Percentiles rank a stretch among this genome's conserved stretches.
These are phyloP conservation scores for Aspergillus udagawae DNA, from an alignment of 2,329 filamentous ascomycete species.

Conservation along the genomic window DNA sequence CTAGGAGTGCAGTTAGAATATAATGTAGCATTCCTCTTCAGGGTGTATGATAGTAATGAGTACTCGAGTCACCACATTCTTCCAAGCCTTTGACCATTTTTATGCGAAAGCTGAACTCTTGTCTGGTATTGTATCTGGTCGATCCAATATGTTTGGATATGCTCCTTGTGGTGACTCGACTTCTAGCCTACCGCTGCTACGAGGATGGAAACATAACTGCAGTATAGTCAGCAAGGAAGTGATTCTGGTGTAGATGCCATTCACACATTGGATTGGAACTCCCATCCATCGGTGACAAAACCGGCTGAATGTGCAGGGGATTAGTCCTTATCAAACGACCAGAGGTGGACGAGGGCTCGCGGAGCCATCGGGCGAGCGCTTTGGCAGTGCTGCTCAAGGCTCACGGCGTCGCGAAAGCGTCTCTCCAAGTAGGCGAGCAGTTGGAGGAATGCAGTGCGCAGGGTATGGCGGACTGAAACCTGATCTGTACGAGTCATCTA, in stretches of 20 bases:
- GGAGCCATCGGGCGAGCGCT: slow-evolving; percentile 17
- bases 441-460: background rate
- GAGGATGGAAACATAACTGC: background rate
- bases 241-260: slow-evolving; percentile 43
- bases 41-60: too few relatives aligned
- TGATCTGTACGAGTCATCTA: background rate
- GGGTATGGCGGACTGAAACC: background rate
- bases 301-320: slow-evolving; percentile 35
- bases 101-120: too few relatives aligned
- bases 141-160: too few relatives aligned
- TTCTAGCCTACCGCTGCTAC: background rate
- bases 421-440: background rate
- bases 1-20: background rate
- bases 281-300: slow-evolving; percentile 44
- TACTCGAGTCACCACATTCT: too few relatives aligned
- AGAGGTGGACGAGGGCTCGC: slow-evolving; percentile 42
- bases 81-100: too few relatives aligned
- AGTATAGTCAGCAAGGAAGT: slow-evolving; percentile 32
- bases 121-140: too few relatives aligned
- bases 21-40: background rate
- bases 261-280: slow-evolving; percentile 43
- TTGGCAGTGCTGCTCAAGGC: background rate
- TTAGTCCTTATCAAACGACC: slow-evolving; percentile 44
- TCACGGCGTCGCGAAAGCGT: background rate
- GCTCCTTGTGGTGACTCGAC: background rate